Conservation (phyloP, 1,139 yeast species). For the Taiozyma sp. region DNA sequence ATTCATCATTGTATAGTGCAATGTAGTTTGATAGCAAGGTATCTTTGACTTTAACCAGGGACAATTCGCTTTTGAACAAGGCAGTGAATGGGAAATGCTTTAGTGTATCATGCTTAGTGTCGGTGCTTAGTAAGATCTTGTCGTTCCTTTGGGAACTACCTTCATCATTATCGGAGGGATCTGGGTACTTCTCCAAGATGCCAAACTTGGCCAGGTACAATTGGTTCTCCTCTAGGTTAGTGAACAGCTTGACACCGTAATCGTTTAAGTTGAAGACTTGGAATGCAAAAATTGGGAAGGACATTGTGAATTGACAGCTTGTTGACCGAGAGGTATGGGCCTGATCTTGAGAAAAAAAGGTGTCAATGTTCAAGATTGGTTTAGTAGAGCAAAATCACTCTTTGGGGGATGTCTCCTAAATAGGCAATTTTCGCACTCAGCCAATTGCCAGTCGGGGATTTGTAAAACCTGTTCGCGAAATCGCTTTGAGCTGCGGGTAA, state of each 20-base stretch:
- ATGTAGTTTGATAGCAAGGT: slow-evolving; percentile 8
- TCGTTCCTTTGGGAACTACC: slow-evolving; percentile 20
- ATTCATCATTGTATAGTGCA: slow-evolving; percentile 17
- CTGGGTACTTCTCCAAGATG: slow-evolving; percentile 14
- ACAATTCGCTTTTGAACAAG: slow-evolving; percentile 14
- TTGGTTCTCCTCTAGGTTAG: slow-evolving; percentile 15
- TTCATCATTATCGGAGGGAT: slow-evolving; percentile 10
- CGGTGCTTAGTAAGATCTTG: slow-evolving; percentile 8
- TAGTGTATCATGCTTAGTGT: slow-evolving; percentile 5
- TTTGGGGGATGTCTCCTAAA: background rate
- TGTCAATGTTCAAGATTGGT: background rate
- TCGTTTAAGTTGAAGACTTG: slow-evolving; percentile 22
- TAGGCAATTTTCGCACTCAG: background rate
- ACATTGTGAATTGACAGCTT: slow-evolving; percentile 5
- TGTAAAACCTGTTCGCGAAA: background rate
- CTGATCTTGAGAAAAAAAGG: background rate
- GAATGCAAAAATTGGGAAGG: slow-evolving; percentile 17
- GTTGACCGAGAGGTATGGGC: background rate
- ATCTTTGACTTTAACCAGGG: slow-evolving; percentile 7
- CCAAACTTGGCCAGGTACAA: slow-evolving; percentile 19
- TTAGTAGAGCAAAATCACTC: background rate
- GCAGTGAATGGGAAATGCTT: slow-evolving; percentile 20
- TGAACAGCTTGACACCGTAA: slow-evolving; percentile 19
- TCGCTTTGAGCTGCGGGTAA: background rate
- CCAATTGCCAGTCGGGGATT: background rate